These are phyloP conservation scores for Chlorencoelia australis DNA, from an alignment of 2,329 filamentous ascomycete species.

Conservation along the genomic window DNA sequence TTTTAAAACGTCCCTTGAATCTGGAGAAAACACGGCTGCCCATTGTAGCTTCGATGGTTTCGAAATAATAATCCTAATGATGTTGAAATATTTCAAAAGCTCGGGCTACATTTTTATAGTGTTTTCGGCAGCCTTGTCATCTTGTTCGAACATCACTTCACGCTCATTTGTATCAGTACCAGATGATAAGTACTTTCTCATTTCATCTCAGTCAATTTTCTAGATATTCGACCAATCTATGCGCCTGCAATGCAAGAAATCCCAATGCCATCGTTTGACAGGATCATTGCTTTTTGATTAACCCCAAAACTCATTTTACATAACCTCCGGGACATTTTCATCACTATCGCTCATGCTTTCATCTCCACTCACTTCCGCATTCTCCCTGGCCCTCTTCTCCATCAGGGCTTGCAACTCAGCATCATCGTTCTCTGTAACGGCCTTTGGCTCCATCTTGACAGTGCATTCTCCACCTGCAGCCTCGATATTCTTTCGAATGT, in stretches of 20 bases:
- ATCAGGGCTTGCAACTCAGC: slow-evolving; percentile 94
- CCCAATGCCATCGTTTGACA: slow-evolving; percentile 1
- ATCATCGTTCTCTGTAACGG: slow-evolving; percentile 96
- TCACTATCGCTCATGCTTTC: slow-evolving; percentile 95
- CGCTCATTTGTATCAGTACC: too few species aligned
- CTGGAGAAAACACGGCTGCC: slow-evolving; percentile 13
- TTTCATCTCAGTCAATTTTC: too few species aligned
- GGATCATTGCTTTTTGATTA: slow-evolving; percentile 18
- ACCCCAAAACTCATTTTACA: slow-evolving; percentile 27
- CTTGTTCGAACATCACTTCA: too few species aligned
- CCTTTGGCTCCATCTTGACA: slow-evolving; percentile 98
- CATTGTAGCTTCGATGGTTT: too few species aligned
- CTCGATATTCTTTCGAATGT: slow-evolving; percentile 74
- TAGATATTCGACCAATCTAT: slow-evolving; percentile 12
- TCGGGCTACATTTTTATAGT: too few species aligned
- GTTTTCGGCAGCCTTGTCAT: too few species aligned
- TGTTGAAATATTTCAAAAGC: too few species aligned
- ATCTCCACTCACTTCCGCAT: slow-evolving; percentile 94
- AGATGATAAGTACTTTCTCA: too few species aligned
- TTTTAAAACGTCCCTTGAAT: slow-evolving; percentile 7
- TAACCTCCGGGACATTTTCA: slow-evolving; percentile 60
- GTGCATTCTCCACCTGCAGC: slow-evolving; percentile 67
- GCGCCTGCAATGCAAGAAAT: slow-evolving; percentile 24
- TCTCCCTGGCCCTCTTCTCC: slow-evolving; percentile 98
- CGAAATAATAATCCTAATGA: too few species aligned